phyloP scores from a whole-genome alignment of 2,329 filamentous ascomycete genomes.

The Colletotrichum tanaceti region DNA sequence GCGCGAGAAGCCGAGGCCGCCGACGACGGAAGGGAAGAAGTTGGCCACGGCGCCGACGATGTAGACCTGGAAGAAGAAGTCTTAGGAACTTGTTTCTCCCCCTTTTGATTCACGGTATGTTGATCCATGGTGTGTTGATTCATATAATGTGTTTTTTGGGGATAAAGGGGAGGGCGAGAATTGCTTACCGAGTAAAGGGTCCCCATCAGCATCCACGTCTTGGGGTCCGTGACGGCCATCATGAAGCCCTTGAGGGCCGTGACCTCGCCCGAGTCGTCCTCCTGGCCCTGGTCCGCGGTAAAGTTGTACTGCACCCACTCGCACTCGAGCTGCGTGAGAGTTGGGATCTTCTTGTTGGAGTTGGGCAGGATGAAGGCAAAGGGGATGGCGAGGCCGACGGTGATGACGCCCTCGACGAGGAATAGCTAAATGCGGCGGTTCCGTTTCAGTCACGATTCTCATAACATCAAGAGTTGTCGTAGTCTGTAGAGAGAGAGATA shows the following conservation, averaged over 20 bases:
- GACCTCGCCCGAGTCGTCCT: slow-evolving; percentile 36
- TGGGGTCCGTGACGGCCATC: slow-evolving; percentile 50
- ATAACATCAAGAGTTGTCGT: too few species aligned
- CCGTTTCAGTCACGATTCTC: not conserved
- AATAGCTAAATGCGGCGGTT: slow-evolving; percentile 12
- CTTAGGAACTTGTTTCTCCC: not conserved
- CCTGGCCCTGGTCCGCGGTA: slow-evolving; percentile 34
- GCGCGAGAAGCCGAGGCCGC: slow-evolving; percentile 42
- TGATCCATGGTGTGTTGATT: too few species aligned
- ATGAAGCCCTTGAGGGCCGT: slow-evolving; percentile 41
- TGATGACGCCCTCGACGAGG: slow-evolving; percentile 39
- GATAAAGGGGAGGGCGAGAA: not conserved
- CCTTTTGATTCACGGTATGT: too few species aligned
- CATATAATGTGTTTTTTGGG: too few species aligned
- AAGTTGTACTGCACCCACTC: slow-evolving; percentile 41
- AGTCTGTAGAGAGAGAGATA: too few species aligned
- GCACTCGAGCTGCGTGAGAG: slow-evolving; percentile 36
- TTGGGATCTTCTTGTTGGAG: slow-evolving; percentile 39
- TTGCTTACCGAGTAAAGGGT: slow-evolving; percentile 45
- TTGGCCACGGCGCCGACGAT: slow-evolving; percentile 47
- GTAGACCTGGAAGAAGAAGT: slow-evolving; percentile 42
- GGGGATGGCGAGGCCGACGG: slow-evolving; percentile 34
- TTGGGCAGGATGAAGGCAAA: slow-evolving; percentile 40
- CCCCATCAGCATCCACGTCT: slow-evolving; percentile 52
- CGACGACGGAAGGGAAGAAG: slow-evolving; percentile 45